Evolutionary conservation across 2,329 filamentous ascomycete species (phyloP).

Genomic region (Daldinia sp.): DNA sequence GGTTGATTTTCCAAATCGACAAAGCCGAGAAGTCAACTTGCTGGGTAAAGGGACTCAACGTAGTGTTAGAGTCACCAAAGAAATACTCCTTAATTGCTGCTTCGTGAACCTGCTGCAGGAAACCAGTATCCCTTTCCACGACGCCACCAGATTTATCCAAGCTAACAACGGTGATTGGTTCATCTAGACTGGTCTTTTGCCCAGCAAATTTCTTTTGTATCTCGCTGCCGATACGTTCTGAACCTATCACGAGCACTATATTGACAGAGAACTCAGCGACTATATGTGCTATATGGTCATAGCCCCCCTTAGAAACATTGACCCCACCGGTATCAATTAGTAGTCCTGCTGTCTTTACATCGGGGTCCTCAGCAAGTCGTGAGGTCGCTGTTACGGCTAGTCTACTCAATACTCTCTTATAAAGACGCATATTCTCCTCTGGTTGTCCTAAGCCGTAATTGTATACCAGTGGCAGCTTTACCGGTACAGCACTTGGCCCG

Average conservation of each 20-base stretch:
- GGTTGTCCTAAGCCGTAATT: constrained; percentile 82
- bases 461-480: constrained; percentile 92
- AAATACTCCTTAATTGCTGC: constrained; percentile 91
- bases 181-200: constrained; percentile 68
- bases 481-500: constrained; percentile 86
- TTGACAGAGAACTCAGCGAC: constrained; percentile 74
- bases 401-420: constrained; percentile 78
- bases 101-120: constrained; percentile 79
- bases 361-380: constrained; percentile 79
- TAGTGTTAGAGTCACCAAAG: constrained; percentile 82
- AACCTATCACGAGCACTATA: constrained; percentile 84
- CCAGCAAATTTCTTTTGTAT: constrained; percentile 76
- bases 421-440: constrained; percentile 79
- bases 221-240: constrained; percentile 79
- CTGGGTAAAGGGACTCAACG: constrained; percentile 88
- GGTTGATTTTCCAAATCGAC: constrained; percentile 76
- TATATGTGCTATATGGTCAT: constrained; percentile 86
- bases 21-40: constrained; percentile 82
- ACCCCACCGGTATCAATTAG: constrained; percentile 86
- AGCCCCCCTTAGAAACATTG: constrained; percentile 72
- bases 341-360: constrained; percentile 78
- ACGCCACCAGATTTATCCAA: constrained; percentile 89
- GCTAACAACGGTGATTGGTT: constrained; percentile 79
- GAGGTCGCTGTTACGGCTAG: constrained; percentile 83
- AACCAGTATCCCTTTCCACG: constrained; percentile 78